These are phyloP conservation scores for Byssothecium circinans DNA, from an alignment of 2,329 filamentous ascomycete genomes.

Conservation along the genomic window DNA sequence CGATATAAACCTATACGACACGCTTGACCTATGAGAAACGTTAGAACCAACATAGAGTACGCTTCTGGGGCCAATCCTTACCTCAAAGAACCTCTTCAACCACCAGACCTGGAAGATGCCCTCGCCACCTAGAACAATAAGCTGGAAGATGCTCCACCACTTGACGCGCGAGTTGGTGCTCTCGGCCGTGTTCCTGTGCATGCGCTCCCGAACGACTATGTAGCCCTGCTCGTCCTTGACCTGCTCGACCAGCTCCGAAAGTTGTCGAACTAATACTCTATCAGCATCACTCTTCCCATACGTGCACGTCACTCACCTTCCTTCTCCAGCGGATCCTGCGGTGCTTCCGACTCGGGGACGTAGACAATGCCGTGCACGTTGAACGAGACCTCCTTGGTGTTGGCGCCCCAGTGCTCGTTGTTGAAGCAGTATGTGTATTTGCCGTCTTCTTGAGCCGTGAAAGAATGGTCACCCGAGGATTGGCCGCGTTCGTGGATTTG, in stretches of 20 bases:
- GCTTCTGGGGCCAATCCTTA: conserved; percentile 32
- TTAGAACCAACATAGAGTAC: conserved; percentile 18
- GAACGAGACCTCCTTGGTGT: conserved; percentile 97
- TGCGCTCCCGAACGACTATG: conserved; percentile 92
- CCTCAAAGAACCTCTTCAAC: conserved; percentile 97
- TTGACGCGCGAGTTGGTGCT: conserved; percentile 97
- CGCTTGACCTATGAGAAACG: conserved; percentile 32
- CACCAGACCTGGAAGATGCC: conserved; percentile 99
- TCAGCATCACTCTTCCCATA: conserved; percentile 12
- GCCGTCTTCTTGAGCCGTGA: conserved; percentile 81
- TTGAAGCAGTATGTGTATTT: conserved; percentile 98
- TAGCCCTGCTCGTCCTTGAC: conserved; percentile 98
- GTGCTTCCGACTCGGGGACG: conserved; percentile 82
- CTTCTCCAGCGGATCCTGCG: conserved; percentile 83
- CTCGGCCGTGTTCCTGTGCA: conserved; percentile 97
- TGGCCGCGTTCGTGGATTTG: conserved; percentile 78
- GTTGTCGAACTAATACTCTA: conserved; percentile 65
- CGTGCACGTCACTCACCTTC: conserved; percentile 65
- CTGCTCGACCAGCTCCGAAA: conserved; percentile 83
- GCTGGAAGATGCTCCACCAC: conserved; percentile 99
- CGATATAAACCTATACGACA: conserved; percentile 24
- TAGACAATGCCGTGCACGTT: conserved; percentile 99
- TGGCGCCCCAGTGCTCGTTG: conserved; percentile 96
- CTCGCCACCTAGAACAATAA: conserved; percentile 84
- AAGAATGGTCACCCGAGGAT: conserved; percentile 90